phyloP scores from a whole-genome alignment of 306 rosid genomes.

The Begonia masoniana region DNA sequence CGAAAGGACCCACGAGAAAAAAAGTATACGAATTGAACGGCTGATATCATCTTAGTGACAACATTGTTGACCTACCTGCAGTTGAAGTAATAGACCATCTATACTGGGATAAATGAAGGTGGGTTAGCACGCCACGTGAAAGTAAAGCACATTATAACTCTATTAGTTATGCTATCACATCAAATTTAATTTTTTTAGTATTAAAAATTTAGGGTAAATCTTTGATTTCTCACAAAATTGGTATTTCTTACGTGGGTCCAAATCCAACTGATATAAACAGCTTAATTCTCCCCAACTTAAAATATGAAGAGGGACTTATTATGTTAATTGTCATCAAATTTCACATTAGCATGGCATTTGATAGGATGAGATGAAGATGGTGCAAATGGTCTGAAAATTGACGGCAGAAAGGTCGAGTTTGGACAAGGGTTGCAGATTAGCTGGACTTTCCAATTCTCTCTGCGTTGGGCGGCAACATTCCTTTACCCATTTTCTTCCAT shows the following conservation, averaged over 20 bases:
- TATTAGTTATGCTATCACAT: conserved; percentile 43
- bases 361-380: conserved; percentile 18
- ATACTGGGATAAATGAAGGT: conserved; percentile 17
- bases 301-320: conserved; percentile 42
- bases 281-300: conserved; percentile 35
- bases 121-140: conserved; percentile 55
- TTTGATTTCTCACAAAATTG: conserved; percentile 36
- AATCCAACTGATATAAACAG: conserved; percentile 46
- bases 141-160: conserved; percentile 29
- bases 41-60: conserved; percentile 27
- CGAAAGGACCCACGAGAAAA: conserved; percentile 28
- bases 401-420: no score
- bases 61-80: conserved; percentile 69
- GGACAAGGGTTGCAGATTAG: no score
- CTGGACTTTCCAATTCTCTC: conserved; percentile 41
- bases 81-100: conserved; percentile 71
- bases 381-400: conserved; percentile 18
- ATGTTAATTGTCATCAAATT: conserved; percentile 26
- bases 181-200: conserved; percentile 4
- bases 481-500: conserved; percentile 22
- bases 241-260: conserved; percentile 49
- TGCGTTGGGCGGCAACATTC: conserved; percentile 54
- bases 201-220: conserved; percentile 17
- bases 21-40: conserved; percentile 28
- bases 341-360: conserved; percentile 8